phyloP scores from a whole-genome alignment of 2,329 filamentous ascomycete species.

The Penicillium sp. region DNA sequence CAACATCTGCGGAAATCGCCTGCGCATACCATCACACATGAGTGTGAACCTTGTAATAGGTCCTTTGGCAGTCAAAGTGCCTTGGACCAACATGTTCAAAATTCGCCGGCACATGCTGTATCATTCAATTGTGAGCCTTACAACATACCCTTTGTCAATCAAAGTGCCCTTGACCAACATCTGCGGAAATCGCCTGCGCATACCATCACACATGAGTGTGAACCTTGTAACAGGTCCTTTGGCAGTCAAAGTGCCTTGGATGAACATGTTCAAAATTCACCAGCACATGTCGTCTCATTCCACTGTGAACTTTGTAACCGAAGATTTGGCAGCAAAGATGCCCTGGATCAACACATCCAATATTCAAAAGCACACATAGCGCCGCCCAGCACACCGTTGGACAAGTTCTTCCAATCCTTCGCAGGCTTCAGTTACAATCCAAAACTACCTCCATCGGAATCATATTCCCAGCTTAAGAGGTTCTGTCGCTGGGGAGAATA shows the following conservation, averaged over 20 bases:
- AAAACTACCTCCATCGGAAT: neutral
- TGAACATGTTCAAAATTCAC: neutral
- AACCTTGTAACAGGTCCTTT: neutral
- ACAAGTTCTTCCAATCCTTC: neutral
- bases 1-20: too few species aligned
- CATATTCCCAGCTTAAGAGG: neutral
- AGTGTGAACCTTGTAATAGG: too few species aligned
- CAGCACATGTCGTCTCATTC: neutral
- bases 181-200: neutral
- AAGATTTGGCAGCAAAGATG: neutral
- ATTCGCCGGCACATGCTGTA: too few species aligned
- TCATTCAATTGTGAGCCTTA: too few species aligned
- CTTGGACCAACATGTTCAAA: too few species aligned
- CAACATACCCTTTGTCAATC: rapidly evolving
- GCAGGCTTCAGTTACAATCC: neutral
- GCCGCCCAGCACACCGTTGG: neutral
- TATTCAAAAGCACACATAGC: neutral
- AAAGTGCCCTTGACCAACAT: neutral
- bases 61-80: too few species aligned
- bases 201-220: neutral
- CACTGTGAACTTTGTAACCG: neutral
- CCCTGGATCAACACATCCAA: neutral
- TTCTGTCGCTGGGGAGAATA: neutral
- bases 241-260: neutral
- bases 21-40: too few species aligned